Percentiles rank a stretch among this genome's conserved stretches.
Evolutionary conservation across 2,329 filamentous ascomycete species (phyloP).

Genomic region (Dryadomyces quercivorus): DNA sequence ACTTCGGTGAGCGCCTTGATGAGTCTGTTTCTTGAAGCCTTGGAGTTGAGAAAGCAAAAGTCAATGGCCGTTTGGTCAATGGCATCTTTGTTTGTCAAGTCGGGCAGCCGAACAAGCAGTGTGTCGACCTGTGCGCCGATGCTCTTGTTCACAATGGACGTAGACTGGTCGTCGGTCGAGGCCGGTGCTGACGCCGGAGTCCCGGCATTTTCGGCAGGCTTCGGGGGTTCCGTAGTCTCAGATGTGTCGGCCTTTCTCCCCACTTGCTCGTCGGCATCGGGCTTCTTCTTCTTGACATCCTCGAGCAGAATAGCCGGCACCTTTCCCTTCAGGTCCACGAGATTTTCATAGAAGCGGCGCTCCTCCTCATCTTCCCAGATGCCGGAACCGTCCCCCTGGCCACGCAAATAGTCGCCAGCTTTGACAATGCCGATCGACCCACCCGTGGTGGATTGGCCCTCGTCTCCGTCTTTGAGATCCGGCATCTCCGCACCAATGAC

Average conservation of each 20-base stretch:
- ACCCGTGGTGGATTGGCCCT: slow-evolving; percentile 50
- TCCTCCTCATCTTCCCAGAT: slow-evolving; percentile 99
- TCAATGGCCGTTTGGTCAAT: slow-evolving; percentile 90
- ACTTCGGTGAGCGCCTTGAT: slow-evolving; percentile 90
- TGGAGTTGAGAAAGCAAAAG: slow-evolving; percentile 97
- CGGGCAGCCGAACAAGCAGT: slow-evolving; percentile 74
- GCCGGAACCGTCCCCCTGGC: slow-evolving; percentile 78
- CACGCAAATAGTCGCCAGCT: slow-evolving; percentile 82
- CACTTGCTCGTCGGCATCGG: slow-evolving; percentile 67
- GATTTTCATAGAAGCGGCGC: slow-evolving; percentile 92
- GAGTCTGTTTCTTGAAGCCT: slow-evolving; percentile 87
- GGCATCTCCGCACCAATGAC: slow-evolving; percentile 87
- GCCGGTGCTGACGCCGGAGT: not conserved
- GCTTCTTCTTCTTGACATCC: slow-evolving; percentile 88
- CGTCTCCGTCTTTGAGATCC: slow-evolving; percentile 73
- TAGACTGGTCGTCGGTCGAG: slow-evolving; percentile 64
- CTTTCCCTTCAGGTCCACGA: slow-evolving; percentile 89
- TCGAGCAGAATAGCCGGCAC: slow-evolving; percentile 89
- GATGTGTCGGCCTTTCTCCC: slow-evolving; percentile 57
- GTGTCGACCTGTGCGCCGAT: slow-evolving; percentile 95
- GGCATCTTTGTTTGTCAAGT: slow-evolving; percentile 79
- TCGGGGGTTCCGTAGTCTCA: slow-evolving; percentile 32
- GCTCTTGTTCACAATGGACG: slow-evolving; percentile 92
- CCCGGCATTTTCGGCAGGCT: slow-evolving; percentile 28
- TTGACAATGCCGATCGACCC: slow-evolving; percentile 88